A percentile compares a stretch with the other conserved stretches of the same genome.
Conservation (phyloP, 1,284 basidiomycete genomes). For the Laetiporus sulphureus region DNA sequence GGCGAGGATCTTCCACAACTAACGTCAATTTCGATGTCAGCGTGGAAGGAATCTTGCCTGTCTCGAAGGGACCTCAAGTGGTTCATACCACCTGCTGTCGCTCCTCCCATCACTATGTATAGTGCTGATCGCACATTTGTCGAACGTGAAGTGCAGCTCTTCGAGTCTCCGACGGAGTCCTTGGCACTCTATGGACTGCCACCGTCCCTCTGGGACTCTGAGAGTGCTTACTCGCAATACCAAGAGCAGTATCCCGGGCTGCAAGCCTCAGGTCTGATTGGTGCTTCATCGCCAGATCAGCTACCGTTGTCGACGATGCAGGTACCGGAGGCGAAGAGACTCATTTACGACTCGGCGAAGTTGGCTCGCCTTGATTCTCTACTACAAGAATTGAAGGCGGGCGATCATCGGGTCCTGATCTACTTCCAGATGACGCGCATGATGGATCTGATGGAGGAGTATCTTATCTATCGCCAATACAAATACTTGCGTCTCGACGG, state of each 20-base stretch:
- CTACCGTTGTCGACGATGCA: slow-evolving; percentile 84
- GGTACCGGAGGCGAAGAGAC: slow-evolving; percentile 91
- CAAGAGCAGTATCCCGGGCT: slow-evolving; percentile 54
- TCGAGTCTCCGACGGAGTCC: slow-evolving; percentile 67
- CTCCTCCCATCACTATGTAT: slow-evolving; percentile 74
- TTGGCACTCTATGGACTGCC: slow-evolving; percentile 86
- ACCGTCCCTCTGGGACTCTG: slow-evolving; percentile 57
- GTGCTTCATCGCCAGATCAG: slow-evolving; percentile 65
- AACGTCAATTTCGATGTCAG: slow-evolving; percentile 49
- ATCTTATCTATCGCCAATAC: slow-evolving; percentile 95
- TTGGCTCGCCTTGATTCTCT: slow-evolving; percentile 86
- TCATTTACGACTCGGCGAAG: slow-evolving; percentile 97
- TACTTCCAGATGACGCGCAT: slow-evolving; percentile 99
- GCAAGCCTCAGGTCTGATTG: slow-evolving; percentile 65
- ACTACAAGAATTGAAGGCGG: slow-evolving; percentile 88
- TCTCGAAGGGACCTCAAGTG: slow-evolving; percentile 77
- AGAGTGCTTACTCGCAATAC: slow-evolving; percentile 46
- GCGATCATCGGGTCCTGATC: slow-evolving; percentile 91
- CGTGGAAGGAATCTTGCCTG: slow-evolving; percentile 74
- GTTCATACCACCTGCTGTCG: slow-evolving; percentile 78
- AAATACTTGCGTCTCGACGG: slow-evolving; percentile 97
- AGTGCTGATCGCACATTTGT: slow-evolving; percentile 78
- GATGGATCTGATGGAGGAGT: slow-evolving; percentile 99
- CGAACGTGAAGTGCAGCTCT: slow-evolving; percentile 57
- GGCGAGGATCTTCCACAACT: slow-evolving; percentile 50